A percentile compares a stretch with the other conserved stretches of the same genome.
phyloP scores from a whole-genome alignment of 73 alveolate species.

The Paramecium bursaria region DNA sequence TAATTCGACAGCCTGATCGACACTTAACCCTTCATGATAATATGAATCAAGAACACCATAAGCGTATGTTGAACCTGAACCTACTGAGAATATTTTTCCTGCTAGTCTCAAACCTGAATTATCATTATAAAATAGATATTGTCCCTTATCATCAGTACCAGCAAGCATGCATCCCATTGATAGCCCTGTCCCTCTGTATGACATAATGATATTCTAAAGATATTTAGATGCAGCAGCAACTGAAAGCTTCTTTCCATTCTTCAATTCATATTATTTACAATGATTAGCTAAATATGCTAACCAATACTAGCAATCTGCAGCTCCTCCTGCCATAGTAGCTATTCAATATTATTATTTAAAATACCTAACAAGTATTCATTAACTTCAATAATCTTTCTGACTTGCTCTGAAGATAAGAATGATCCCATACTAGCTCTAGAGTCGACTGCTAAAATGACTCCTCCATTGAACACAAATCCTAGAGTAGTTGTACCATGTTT shows the following conservation, averaged over 20 bases:
- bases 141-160: slow-evolving; percentile 97
- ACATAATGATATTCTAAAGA: slow-evolving; percentile 87
- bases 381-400: slow-evolving; percentile 97
- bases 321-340: slow-evolving; percentile 99
- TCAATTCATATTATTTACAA: slow-evolving; percentile 96
- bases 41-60: slow-evolving; percentile 98
- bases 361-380: slow-evolving; percentile 96
- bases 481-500: slow-evolving; percentile 97
- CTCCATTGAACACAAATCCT: slow-evolving; percentile 95
- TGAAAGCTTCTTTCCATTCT: slow-evolving; percentile 92
- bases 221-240: slow-evolving; percentile 98
- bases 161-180: slow-evolving; percentile 99
- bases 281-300: slow-evolving; percentile 94
- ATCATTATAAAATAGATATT: slow-evolving; percentile 95
- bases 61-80: slow-evolving; percentile 97
- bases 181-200: slow-evolving; percentile 97
- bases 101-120: slow-evolving; percentile 97
- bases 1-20: slow-evolving; percentile 96
- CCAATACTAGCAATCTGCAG: slow-evolving; percentile 99
- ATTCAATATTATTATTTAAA: neutral
- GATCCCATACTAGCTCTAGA: slow-evolving; percentile 99
- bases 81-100: slow-evolving; percentile 97
- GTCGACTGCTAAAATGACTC: slow-evolving; percentile 99
- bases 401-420: slow-evolving; percentile 95
- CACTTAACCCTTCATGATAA: slow-evolving; percentile 91